These are phyloP conservation scores for Ustilago esculenta DNA, from an alignment of 1,284 basidiomycete genomes.

Conservation along the genomic window DNA sequence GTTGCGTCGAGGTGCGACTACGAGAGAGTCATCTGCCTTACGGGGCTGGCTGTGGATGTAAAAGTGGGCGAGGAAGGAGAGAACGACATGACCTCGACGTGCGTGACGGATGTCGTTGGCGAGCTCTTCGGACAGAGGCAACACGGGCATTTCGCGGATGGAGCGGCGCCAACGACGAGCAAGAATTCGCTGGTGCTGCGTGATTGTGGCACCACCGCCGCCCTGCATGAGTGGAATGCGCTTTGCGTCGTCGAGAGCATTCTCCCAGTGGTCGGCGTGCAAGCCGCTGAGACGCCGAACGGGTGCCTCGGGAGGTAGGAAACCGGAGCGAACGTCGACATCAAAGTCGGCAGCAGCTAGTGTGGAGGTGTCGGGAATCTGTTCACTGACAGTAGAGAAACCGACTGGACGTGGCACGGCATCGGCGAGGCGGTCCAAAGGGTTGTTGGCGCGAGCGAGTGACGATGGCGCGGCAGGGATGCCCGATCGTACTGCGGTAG, in stretches of 20 bases:
- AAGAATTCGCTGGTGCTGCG: slow-evolving; percentile 27
- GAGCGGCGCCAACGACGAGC: slow-evolving; percentile 73
- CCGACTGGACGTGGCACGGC: slow-evolving; percentile 36
- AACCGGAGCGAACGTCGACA: slow-evolving; percentile 88
- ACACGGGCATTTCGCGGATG: slow-evolving; percentile 69
- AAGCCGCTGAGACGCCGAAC: slow-evolving; percentile 73
- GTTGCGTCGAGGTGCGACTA: slow-evolving; percentile 3
- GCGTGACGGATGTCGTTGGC: slow-evolving; percentile 55
- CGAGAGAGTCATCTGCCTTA: slow-evolving; percentile 6
- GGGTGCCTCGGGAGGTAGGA: slow-evolving; percentile 85
- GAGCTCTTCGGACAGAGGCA: slow-evolving; percentile 45
- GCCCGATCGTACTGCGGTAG: slow-evolving; percentile 31
- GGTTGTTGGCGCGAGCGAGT: slow-evolving; percentile 3
- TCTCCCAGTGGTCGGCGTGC: slow-evolving; percentile 79
- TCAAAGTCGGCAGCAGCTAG: slow-evolving; percentile 93
- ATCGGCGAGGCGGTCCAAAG: slow-evolving; percentile 28
- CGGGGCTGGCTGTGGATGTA: slow-evolving; percentile 79
- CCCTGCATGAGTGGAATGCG: slow-evolving; percentile 52
- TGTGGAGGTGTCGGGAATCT: slow-evolving; percentile 77
- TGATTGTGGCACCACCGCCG: slow-evolving; percentile 48
- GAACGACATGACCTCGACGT: slow-evolving; percentile 82
- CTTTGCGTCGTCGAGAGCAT: slow-evolving; percentile 70
- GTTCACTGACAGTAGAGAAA: slow-evolving; percentile 43
- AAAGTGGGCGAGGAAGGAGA: slow-evolving; percentile 86
- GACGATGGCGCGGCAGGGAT: slow-evolving; percentile 29